Percentiles rank a stretch among this genome's conserved stretches.
Evolutionary conservation across 345 rosid species (phyloP).

Genomic region (Trapa incisa): DNA sequence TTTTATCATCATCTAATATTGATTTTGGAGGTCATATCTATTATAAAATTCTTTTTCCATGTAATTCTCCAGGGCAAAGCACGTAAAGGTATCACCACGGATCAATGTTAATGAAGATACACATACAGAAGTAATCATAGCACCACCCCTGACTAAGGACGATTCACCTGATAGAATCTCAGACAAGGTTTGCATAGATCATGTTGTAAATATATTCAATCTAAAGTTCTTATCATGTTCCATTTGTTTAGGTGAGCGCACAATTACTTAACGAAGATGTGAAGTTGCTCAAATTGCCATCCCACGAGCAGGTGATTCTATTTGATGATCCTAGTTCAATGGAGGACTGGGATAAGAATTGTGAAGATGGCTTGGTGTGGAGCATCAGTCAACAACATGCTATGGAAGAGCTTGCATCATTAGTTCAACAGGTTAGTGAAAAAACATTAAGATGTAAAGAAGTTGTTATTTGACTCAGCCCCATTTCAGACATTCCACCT

Average conservation of each 20-base stretch:
- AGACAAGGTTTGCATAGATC: conserved; percentile 30
- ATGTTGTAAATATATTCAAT: neutral
- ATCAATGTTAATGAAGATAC: conserved; percentile 27
- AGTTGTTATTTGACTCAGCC: neutral
- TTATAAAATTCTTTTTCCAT: conserved; percentile 1
- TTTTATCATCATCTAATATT: neutral
- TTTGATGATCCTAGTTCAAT: conserved; percentile 29
- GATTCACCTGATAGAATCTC: conserved; percentile 37
- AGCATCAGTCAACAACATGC: conserved; percentile 39
- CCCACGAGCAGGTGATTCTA: conserved; percentile 36
- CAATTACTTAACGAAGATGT: conserved; percentile 46
- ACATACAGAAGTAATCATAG: conserved; percentile 23
- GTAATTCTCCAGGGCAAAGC: conserved; percentile 53
- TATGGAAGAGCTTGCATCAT: conserved; percentile 33
- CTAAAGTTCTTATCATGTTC: conserved; percentile 8
- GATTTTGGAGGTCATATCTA: neutral
- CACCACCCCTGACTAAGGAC: conserved; percentile 21
- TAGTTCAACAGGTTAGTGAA: conserved; percentile 38
- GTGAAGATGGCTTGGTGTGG: conserved; percentile 25
- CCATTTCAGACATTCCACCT: neutral
- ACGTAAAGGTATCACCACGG: conserved; percentile 54
- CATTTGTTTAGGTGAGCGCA: conserved; percentile 38
- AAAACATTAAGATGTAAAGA: neutral
- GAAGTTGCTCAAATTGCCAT: conserved; percentile 53
- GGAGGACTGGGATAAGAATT: conserved; percentile 33